phyloP scores from a whole-genome alignment of 371 early-diverging fungal species.

The Rhizomucor pusillus region DNA sequence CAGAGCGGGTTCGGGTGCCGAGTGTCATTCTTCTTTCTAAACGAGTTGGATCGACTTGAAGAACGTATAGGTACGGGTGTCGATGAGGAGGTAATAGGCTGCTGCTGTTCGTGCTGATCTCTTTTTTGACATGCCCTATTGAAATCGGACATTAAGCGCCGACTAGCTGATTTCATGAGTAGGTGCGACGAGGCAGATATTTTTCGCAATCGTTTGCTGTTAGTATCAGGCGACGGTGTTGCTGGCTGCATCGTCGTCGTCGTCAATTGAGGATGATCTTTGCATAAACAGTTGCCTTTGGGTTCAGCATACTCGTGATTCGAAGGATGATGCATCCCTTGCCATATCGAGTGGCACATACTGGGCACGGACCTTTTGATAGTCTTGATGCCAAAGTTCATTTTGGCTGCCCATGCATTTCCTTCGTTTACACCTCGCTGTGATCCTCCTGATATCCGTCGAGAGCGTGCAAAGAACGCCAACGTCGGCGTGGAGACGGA shows the following conservation, averaged over 20 bases:
- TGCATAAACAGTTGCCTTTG: neutral
- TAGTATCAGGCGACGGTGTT: neutral
- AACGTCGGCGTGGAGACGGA: conserved; percentile 18
- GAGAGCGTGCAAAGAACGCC: conserved; percentile 19
- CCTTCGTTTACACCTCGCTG: conserved; percentile 17
- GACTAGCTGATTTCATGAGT: conserved; percentile 10
- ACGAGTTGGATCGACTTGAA: neutral
- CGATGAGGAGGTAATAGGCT: conserved; percentile 7
- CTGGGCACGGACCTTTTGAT: conserved; percentile 33
- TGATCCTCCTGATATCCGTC: conserved; percentile 21
- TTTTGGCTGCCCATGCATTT: conserved; percentile 33
- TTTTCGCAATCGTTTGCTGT: neutral
- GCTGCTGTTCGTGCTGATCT: neutral
- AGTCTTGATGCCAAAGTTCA: conserved; percentile 29
- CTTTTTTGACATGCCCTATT: too few relatives aligned
- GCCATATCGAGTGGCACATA: conserved; percentile 24
- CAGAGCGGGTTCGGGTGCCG: conserved; percentile 19
- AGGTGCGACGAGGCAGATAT: conserved; percentile 1
- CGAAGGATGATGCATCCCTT: conserved; percentile 10
- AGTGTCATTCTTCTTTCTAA: neutral
- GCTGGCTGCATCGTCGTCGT: too few relatives aligned
- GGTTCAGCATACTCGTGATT: neutral
- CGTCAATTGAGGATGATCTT: too few relatives aligned
- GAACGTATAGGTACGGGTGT: conserved; percentile 2
- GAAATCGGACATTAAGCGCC: conserved; percentile 1